Evolutionary conservation across 2,329 filamentous ascomycete genomes (phyloP).

Genomic region (Aureobasidium melanogenum): DNA sequence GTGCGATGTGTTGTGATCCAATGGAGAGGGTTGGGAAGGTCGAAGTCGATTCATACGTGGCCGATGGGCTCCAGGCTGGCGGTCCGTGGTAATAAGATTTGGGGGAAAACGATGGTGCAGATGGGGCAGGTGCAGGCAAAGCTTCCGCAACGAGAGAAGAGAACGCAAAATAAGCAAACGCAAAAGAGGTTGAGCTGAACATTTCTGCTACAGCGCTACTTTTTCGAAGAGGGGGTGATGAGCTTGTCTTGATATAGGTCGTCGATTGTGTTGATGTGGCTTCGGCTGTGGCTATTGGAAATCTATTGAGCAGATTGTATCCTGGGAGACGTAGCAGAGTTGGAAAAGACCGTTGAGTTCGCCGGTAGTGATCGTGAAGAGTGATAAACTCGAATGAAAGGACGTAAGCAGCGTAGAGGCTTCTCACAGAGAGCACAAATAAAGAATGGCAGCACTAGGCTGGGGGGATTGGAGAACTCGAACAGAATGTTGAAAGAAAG

Average conservation of each 20-base stretch:
- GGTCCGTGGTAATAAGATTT: constrained; percentile 7
- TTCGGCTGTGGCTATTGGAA: constrained; percentile 9
- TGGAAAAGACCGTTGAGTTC: constrained; percentile 43
- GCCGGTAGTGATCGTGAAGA: constrained; percentile 22
- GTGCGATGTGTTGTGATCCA: constrained; percentile 3
- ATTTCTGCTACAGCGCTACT: constrained; percentile 11
- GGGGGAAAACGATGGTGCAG: constrained; percentile 1
- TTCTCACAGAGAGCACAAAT: constrained; percentile 11
- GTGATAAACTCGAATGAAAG: constrained; percentile 10
- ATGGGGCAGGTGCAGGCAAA: constrained; percentile 9
- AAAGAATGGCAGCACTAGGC: constrained; percentile 13
- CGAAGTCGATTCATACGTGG: constrained; percentile 10
- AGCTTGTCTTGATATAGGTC: constrained; percentile 1
- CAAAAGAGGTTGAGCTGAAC: constrained; percentile 10
- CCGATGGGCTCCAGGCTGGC: constrained; percentile 8
- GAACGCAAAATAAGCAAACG: constrained; percentile 11
- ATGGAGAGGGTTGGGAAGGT: constrained; percentile 4
- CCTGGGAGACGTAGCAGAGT: constrained; percentile 18
- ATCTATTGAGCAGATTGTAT: constrained; percentile 11
- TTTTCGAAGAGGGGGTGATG: constrained; percentile 1
- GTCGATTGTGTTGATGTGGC: constrained; percentile 1
- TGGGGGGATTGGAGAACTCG: neutral
- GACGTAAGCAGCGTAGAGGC: constrained; percentile 7
- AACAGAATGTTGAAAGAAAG: constrained; percentile 3
- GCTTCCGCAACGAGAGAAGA: constrained; percentile 5